Evolutionary conservation across 208 protist genomes (phyloP), one percentile per base, ranked within the genome.

Genomic region (Blechomonas ayalai): DNA sequence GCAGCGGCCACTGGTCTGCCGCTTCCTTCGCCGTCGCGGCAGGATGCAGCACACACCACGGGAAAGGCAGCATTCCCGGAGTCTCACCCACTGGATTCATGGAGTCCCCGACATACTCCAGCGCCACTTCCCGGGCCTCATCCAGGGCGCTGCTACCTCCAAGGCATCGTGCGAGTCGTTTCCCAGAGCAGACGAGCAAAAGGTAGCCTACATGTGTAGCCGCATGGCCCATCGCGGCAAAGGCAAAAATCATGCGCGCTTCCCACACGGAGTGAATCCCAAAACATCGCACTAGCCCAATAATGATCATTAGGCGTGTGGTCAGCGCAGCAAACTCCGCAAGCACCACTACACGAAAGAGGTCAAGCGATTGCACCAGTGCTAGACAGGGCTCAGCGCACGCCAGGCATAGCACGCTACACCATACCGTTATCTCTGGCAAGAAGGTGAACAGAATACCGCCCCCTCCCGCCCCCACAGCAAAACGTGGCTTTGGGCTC

Each of bases 381-480:
- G 72, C 65, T 12, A 92, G 29, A 46, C 66, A 78, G 24, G 83
- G 83, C 52, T 92, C 79, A 13, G 62, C 59, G 7, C 62, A 26
- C 5, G 78, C 59, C 35, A 51, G 59, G 28, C 78, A 32, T 2
- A 79, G 15, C 4, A 77, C 40, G 33, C 75, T 79, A 18, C 52
- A 28, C 40, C 59, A 59, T 36, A 85, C 54, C 16, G 79, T 34
- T 13, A 79, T 10, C 52, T 92, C 75, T 3, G 78, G 82, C 8
- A 71, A 45, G 12, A 69, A 42, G 8, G 37, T 12, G 16, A 8
- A 0, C 18, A 22, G 4, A 46, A 60, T 52, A 28, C 47, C 43
- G 35, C 26, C 52, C 7, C 10, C 37, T 19, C 16, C 9, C 37
- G 7, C 7, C 8, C 8, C 34, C n/a, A 6, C 4, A 5, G 47